A percentile compares a stretch with the other conserved stretches of the same genome.
These are phyloP conservation scores for Trebouxia sp. DNA, from an alignment of 139 green algal species.

Conservation along the genomic window DNA sequence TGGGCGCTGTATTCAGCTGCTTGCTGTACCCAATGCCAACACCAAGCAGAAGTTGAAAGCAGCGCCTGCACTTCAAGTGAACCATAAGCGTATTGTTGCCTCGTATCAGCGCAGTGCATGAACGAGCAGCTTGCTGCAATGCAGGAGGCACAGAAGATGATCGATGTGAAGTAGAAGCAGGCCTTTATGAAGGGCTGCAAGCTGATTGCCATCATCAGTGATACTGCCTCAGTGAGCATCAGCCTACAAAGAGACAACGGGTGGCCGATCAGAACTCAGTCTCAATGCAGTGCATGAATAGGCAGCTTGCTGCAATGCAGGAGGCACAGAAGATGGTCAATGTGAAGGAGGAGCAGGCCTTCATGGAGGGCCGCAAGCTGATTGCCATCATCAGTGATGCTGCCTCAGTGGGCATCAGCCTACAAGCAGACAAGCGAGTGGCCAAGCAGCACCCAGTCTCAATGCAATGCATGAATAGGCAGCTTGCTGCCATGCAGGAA, in stretches of 20 bases:
- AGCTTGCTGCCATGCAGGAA: conserved; percentile 24
- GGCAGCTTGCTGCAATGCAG: conserved; percentile 19
- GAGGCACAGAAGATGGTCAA: conserved; percentile 51
- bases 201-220: conserved; percentile 74
- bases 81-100: no score
- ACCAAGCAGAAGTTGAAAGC: no score
- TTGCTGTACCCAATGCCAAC: no score
- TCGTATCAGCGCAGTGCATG: no score
- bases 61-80: no score
- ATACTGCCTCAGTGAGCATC: conserved; percentile 82
- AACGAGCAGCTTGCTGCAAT: neutral
- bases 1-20: no score
- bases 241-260: conserved; percentile 72
- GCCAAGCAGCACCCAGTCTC: no score
- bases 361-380: conserved; percentile 65
- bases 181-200: conserved; percentile 67
- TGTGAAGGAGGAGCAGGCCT: conserved; percentile 63
- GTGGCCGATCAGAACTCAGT: neutral
- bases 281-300: no score
- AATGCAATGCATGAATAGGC: no score
- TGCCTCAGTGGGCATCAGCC: conserved; percentile 79
- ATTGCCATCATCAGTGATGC: conserved; percentile 80
- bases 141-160: conserved; percentile 40
- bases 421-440: conserved; percentile 67
- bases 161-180: conserved; percentile 68